phyloP scores from a whole-genome alignment of 495 filamentous ascomycete genomes.

The Massariosphaeria phaeospora region DNA sequence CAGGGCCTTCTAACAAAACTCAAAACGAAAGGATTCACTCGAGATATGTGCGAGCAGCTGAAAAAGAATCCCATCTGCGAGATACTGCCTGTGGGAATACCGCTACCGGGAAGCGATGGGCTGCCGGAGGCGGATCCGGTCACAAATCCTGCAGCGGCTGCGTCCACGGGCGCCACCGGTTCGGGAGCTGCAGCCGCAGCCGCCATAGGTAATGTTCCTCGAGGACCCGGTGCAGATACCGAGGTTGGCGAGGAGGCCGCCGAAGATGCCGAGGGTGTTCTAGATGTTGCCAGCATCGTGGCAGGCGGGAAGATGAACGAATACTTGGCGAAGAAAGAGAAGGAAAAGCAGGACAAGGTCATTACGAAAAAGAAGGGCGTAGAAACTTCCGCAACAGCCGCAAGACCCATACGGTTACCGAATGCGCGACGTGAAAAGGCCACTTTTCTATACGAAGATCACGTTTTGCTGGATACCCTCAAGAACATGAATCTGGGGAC shows the following conservation, averaged over 20 bases:
- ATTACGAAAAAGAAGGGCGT: slow-evolving; percentile 54
- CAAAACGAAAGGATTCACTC: slow-evolving; percentile 61
- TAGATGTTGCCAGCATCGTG: slow-evolving; percentile 93
- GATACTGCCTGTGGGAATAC: slow-evolving; percentile 64
- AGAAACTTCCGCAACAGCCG: slow-evolving; percentile 43
- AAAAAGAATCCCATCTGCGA: slow-evolving; percentile 88
- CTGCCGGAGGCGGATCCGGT: slow-evolving; percentile 44
- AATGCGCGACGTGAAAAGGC: slow-evolving; percentile 76
- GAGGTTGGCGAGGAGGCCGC: slow-evolving; percentile 50
- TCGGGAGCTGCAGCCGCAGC: slow-evolving; percentile 41
- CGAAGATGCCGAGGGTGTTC: slow-evolving; percentile 70
- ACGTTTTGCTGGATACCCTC: slow-evolving; percentile 58
- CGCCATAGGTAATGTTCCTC: slow-evolving; percentile 41
- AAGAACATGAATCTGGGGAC: slow-evolving; percentile 47
- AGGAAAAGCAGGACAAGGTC: slow-evolving; percentile 73
- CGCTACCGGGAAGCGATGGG: slow-evolving; percentile 51
- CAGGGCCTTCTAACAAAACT: slow-evolving; percentile 65
- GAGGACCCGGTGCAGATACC: slow-evolving; percentile 51
- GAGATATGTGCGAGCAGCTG: slow-evolving; percentile 91
- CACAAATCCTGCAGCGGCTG: slow-evolving; percentile 56
- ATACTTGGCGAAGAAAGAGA: slow-evolving; percentile 84
- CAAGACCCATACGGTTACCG: slow-evolving; percentile 59
- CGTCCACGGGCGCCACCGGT: slow-evolving; percentile 49
- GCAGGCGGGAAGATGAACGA: slow-evolving; percentile 86
- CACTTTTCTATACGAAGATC: slow-evolving; percentile 78